Evolutionary conservation across 2,329 filamentous ascomycete species (phyloP), one percentile per base, ranked within the genome.

Genomic region (Sporothrix brunneoviolacea): DNA sequence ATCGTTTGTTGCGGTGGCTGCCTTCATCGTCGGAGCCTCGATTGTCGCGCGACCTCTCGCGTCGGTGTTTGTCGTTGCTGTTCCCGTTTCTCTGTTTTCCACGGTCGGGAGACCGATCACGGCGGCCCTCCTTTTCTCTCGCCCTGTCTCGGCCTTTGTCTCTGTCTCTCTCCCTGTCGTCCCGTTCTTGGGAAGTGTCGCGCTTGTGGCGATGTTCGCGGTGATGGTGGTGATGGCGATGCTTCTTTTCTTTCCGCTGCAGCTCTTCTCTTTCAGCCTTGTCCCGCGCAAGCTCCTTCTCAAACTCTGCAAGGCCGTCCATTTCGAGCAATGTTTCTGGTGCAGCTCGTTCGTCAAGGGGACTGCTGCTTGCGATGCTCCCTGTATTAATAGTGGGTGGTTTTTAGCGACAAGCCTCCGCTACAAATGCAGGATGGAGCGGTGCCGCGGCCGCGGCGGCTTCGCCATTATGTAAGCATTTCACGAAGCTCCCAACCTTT

Each of bases 1-100:
- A 81, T 52, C 84, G 76, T 62, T 89, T 89, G 60, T 82, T 76
- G 42, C 79, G 70, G 60, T 82, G 83, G 8, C 70, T 65, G 33
- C 30, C n/a, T 13, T 78, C 73, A n/a, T 75, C 69, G 3, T 76
- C 73, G 10, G 36, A 16, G 3, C 19, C 42, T 12, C 21, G 27
- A 15, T 19, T n/a, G 24, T 46, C 41, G 8, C 13, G 12, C 9
- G 16, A 16, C 7, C 13, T 15, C 2, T n/a, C 24, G n/a, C 19
- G 47, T 5, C 10, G 37, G 4, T 42, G 40, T 28, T 22, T 37
- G 27, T 30, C 40, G 13, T 24, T 9, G 13, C 22, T 36, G 3
- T 15, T 36, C 22, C 13, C 3, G 8, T 15, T 32, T 18, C 12
- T 10, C 21, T 21, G 10, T 18, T n/a, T 16, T 18, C 24, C 41